Percentiles rank a stretch among this genome's conserved stretches.
These are phyloP conservation scores for Solanum piurae DNA, from an alignment of 257 asterid species.

Conservation along the genomic window DNA sequence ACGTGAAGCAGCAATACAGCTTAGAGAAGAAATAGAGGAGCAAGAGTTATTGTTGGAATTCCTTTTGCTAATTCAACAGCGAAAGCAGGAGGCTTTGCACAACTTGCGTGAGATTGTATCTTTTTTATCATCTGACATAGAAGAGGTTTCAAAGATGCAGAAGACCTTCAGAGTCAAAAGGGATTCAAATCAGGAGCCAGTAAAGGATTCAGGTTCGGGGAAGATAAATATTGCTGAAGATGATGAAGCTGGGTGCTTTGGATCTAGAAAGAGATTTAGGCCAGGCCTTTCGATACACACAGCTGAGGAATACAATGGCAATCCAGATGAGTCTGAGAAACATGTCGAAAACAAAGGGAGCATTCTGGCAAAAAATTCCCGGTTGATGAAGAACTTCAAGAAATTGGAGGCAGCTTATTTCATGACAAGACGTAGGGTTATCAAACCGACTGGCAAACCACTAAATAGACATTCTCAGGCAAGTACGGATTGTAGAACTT, in stretches of 20 bases:
- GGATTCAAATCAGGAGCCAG: slow-evolving; percentile 28
- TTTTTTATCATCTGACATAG: slow-evolving; percentile 64
- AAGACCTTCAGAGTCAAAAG: slow-evolving; percentile 34
- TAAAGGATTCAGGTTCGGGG: slow-evolving; percentile 24
- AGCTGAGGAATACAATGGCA: slow-evolving; percentile 25
- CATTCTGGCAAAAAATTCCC: slow-evolving; percentile 38
- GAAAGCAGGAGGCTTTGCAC: slow-evolving; percentile 65
- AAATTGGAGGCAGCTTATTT: slow-evolving; percentile 80
- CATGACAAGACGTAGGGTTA: slow-evolving; percentile 45
- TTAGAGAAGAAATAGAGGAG: slow-evolving; percentile 77
- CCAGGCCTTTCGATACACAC: slow-evolving; percentile 21
- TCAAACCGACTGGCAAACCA: slow-evolving; percentile 26
- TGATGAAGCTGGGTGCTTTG: slow-evolving; percentile 50
- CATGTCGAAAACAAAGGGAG: slow-evolving; percentile 33
- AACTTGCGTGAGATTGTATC: slow-evolving; percentile 53
- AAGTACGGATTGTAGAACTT: slow-evolving; percentile 42
- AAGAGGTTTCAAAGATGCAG: slow-evolving; percentile 62
- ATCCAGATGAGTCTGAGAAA: slow-evolving; percentile 18
- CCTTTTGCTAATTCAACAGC: slow-evolving; percentile 58
- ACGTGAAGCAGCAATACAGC: slow-evolving; percentile 73
- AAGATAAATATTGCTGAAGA: slow-evolving; percentile 24
- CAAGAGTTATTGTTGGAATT: slow-evolving; percentile 83
- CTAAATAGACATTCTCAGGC: slow-evolving; percentile 35
- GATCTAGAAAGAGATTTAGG: slow-evolving; percentile 64
- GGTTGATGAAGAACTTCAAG: slow-evolving; percentile 75